These are phyloP conservation scores for Blumeriella jaapii DNA, from an alignment of 2,329 filamentous ascomycete genomes.

Conservation along the genomic window DNA sequence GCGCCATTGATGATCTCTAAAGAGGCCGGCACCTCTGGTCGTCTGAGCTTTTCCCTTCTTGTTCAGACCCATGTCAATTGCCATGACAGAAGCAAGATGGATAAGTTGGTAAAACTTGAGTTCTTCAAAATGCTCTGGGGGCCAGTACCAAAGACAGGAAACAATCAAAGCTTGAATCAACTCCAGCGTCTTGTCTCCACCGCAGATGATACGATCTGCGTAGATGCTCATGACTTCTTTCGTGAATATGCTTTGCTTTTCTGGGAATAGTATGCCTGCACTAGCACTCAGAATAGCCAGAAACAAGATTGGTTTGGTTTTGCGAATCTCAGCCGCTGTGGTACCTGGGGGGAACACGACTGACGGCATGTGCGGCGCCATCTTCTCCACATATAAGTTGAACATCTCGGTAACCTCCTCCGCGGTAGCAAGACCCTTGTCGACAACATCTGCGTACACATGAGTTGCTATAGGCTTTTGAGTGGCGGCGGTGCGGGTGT, in stretches of 20 bases:
- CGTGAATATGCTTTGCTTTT: constrained; percentile 33
- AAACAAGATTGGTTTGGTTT: constrained; percentile 53
- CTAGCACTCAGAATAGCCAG: constrained; percentile 55
- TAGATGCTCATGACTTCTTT: constrained; percentile 37
- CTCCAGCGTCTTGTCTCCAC: constrained; percentile 39
- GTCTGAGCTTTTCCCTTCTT: constrained; percentile 24
- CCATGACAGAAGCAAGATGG: constrained; percentile 40
- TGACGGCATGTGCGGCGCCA: constrained; percentile 49
- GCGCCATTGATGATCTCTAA: constrained; percentile 32
- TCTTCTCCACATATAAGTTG: constrained; percentile 44
- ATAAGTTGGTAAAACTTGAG: constrained; percentile 41
- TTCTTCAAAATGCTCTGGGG: constrained; percentile 35
- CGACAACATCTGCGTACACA: constrained; percentile 35
- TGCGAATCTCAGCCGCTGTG: constrained; percentile 43
- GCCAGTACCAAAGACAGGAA: constrained; percentile 38
- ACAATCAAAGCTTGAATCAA: constrained; percentile 38
- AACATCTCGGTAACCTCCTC: constrained; percentile 45
- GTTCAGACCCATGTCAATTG: constrained; percentile 28
- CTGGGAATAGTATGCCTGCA: constrained; percentile 41
- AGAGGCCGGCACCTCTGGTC: constrained; percentile 31
- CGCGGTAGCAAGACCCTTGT: constrained; percentile 46
- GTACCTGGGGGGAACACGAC: constrained; percentile 46
- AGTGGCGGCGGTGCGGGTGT: background rate
- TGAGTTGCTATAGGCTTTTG: constrained; percentile 13
- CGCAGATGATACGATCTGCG: constrained; percentile 35